Conservation (phyloP, 768 basidiomycete genomes). For the Paxillus involutus region DNA sequence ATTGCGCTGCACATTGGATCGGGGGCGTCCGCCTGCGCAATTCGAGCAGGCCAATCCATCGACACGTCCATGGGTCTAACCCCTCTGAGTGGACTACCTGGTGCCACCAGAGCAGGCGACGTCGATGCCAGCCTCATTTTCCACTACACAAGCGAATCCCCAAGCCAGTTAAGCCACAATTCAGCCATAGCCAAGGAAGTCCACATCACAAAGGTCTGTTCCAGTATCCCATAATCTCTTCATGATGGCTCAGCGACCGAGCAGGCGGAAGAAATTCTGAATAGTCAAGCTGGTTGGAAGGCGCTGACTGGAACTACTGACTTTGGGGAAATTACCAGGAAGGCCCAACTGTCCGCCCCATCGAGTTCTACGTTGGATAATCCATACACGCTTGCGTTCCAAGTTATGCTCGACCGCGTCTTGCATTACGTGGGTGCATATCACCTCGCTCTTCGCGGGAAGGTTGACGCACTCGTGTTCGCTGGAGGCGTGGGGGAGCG, state of each 20-base stretch:
- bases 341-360: constrained; percentile 31
- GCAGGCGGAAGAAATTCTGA: constrained; percentile 71
- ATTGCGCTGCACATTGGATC: constrained; percentile 88
- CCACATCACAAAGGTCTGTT: constrained; percentile 49
- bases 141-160: constrained; percentile 62
- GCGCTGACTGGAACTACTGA: constrained; percentile 80
- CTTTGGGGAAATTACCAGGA: constrained; percentile 65
- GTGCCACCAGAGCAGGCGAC: constrained; percentile 81
- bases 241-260: neutral
- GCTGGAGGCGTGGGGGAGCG: constrained; percentile 88
- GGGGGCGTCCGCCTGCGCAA: constrained; percentile 83
- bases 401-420: constrained; percentile 77
- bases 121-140: constrained; percentile 89
- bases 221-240: neutral
- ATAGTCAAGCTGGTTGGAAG: constrained; percentile 76
- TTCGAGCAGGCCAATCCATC: constrained; percentile 68
- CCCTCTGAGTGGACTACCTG: constrained; percentile 84
- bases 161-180: constrained; percentile 51
- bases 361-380: constrained; percentile 27
- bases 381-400: constrained; percentile 63
- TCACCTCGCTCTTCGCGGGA: constrained; percentile 64
- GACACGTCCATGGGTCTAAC: constrained; percentile 95
- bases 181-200: constrained; percentile 44
- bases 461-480: constrained; percentile 81
- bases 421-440: constrained; percentile 73